A percentile compares a stretch with the other conserved stretches of the same genome.
Conservation (phyloP, 2,329 filamentous ascomycete genomes). For the Sclerotinia trifoliorum region DNA sequence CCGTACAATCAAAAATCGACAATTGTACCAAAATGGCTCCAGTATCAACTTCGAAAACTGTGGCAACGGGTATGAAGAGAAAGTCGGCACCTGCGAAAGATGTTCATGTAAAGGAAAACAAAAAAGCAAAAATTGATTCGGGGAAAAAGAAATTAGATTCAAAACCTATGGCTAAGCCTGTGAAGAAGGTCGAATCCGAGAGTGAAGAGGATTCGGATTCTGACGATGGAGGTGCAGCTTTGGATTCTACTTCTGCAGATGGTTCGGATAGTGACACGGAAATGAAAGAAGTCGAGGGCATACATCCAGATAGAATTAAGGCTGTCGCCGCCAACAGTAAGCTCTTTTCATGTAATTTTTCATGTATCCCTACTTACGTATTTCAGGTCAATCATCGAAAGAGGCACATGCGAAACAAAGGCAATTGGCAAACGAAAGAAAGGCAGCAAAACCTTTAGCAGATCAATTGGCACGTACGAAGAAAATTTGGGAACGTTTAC, state of each 20-base stretch:
- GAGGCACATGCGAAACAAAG: constrained; percentile 95
- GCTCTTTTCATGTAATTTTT: constrained; percentile 31
- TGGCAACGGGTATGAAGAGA: constrained; percentile 53
- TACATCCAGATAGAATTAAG: constrained; percentile 41
- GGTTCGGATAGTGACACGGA: constrained; percentile 42
- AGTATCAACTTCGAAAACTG: constrained; percentile 45
- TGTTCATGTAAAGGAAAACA: constrained; percentile 45
- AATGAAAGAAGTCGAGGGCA: constrained; percentile 38
- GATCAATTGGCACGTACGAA: constrained; percentile 86
- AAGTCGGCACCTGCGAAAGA: constrained; percentile 53
- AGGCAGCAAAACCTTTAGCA: constrained; percentile 87
- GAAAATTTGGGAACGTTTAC: constrained; percentile 93
- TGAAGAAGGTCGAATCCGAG: constrained; percentile 41
- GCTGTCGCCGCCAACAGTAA: constrained; percentile 36
- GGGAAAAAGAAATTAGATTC: constrained; percentile 20
- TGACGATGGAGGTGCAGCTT: constrained; percentile 39
- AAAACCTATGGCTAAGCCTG: constrained; percentile 27
- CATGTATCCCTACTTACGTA: constrained; percentile 39
- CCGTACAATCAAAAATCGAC: constrained; percentile 1
- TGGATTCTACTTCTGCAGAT: constrained; percentile 39
- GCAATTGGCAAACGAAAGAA: constrained; percentile 81
- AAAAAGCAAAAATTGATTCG: constrained; percentile 50
- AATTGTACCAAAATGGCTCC: constrained; percentile 36
- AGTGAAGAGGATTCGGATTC: constrained; percentile 39
- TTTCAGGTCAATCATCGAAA: constrained; percentile 62